Conservation (phyloP, 148 eudicot species). For the Rhododendron griersonianum region DNA sequence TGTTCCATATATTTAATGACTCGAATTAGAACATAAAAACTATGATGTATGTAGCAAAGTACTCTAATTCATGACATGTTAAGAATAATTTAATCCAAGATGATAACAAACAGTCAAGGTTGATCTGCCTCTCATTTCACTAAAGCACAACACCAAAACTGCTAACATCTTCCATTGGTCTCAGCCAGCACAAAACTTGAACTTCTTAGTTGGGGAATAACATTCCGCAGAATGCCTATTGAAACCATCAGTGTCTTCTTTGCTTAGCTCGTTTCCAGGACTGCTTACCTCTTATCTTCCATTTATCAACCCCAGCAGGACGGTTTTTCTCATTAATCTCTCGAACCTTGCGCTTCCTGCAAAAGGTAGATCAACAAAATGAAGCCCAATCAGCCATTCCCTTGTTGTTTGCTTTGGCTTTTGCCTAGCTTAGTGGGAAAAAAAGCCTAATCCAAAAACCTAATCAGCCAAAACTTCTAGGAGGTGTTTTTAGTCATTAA, state of each 20-base stretch:
- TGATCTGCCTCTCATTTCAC: background rate
- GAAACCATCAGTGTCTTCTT: slow-evolving; percentile 28
- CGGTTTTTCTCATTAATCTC: slow-evolving; percentile 68
- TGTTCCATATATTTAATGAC: background rate
- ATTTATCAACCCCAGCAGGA: slow-evolving; percentile 69
- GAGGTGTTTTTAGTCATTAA: background rate
- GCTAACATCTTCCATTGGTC: slow-evolving; percentile 56
- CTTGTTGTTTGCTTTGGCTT: background rate
- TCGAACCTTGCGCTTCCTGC: slow-evolving; percentile 88
- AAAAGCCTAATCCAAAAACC: background rate
- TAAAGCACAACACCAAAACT: background rate
- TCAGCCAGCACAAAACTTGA: background rate
- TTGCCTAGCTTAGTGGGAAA: background rate
- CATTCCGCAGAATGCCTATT: background rate
- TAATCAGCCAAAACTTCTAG: background rate
- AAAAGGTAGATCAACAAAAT: background rate
- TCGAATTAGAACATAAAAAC: background rate
- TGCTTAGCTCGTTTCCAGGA: slow-evolving; percentile 51
- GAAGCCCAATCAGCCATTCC: background rate
- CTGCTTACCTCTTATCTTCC: slow-evolving; percentile 57
- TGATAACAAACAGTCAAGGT: background rate
- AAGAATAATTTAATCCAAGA: background rate
- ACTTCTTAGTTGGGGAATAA: background rate
- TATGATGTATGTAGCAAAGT: background rate
- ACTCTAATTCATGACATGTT: background rate